Percentiles rank a stretch among this genome's conserved stretches.
Evolutionary conservation across 2,329 filamentous ascomycete species (phyloP).

Genomic region (Trichoderma gracile): DNA sequence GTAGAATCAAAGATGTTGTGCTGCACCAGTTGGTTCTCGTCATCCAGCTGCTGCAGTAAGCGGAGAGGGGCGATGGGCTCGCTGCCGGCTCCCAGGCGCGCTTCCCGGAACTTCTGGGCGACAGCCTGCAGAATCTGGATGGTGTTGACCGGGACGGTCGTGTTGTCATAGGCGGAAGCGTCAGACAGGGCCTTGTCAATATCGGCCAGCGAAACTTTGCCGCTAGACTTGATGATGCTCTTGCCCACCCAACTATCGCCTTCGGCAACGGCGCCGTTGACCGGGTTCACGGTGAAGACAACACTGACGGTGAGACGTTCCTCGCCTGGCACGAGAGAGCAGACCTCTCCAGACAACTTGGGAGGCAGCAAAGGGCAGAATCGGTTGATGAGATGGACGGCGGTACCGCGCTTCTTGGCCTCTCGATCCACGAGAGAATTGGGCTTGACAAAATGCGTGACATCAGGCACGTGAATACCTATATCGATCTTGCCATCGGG

Average conservation of each 20-base stretch:
- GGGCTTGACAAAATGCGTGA: constrained; percentile 94
- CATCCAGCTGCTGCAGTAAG: constrained; percentile 89
- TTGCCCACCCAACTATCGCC: constrained; percentile 94
- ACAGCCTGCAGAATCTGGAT: constrained; percentile 80
- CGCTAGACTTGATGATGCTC: constrained; percentile 86
- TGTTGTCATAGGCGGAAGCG: constrained; percentile 60
- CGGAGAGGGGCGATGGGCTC: constrained; percentile 82
- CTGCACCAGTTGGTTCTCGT: constrained; percentile 96
- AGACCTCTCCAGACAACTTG: constrained; percentile 82
- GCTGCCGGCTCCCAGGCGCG: constrained; percentile 76
- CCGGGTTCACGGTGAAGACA: constrained; percentile 84
- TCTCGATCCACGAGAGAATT: constrained; percentile 96
- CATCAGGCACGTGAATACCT: constrained; percentile 91
- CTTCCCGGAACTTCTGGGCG: constrained; percentile 86
- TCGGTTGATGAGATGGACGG: constrained; percentile 90
- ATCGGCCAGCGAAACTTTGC: constrained; percentile 80
- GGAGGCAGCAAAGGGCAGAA: constrained; percentile 84
- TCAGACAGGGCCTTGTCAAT: constrained; percentile 80
- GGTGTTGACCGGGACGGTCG: constrained; percentile 69
- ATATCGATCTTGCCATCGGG: constrained; percentile 87
- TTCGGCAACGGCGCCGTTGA: constrained; percentile 76
- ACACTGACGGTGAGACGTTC: constrained; percentile 91
- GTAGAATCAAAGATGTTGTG: constrained; percentile 94
- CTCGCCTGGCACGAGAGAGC: constrained; percentile 82
- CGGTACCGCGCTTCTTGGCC: constrained; percentile 95